Evolutionary conservation across 768 basidiomycete species (phyloP), one percentile per base, ranked within the genome.

Genomic region (Brasilioporus rufonigricans): DNA sequence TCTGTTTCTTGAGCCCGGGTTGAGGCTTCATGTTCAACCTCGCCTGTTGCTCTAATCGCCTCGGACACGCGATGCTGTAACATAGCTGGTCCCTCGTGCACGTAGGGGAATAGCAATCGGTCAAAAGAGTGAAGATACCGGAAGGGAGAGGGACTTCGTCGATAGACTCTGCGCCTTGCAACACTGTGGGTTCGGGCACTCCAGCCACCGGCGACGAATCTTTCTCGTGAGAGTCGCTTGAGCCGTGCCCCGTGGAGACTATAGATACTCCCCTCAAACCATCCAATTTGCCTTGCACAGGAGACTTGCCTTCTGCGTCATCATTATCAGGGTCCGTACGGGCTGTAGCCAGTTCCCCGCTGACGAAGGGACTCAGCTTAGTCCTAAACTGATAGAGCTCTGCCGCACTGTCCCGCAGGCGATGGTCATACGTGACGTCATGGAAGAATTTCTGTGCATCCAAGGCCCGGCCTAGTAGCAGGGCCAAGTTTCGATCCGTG

Each of bases 361-460:
- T 87, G 54, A 90, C 88, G 66, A 93, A 94, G 3, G 91, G 91
- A 65, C 86, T 92, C 36, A 97, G 67, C 64, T 86, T 84, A 44
- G 91, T 87, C 59, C 85, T 80, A 72, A 99, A 98, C 67, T 96
- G 94, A 72, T 98, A 99, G 29, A 99, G 73, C 72, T 99, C 97
- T 57, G 80, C 80, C 0, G 85, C 76, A 64, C 85, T 93, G 72
- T 98, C 97, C 48, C 97, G 78, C 53, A 99, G 70, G 14, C 96
- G 87, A 70, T 99, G 97, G 65, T 98, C 96, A 67, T 98, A 99
- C 10, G 97, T 98, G 61, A 99, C 97, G 65, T 98, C 97, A 66
- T 99, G 97, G 69, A 99, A 98, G 74, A 93, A 98, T 74, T 98
- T 98, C 71, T 98, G 97, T 10, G 95, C 89, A 65, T 98, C 97